Percentiles rank a stretch among this genome's conserved stretches.
Evolutionary conservation across 306 rosid genomes (phyloP).

Genomic region (Echinosophora koreensis): DNA sequence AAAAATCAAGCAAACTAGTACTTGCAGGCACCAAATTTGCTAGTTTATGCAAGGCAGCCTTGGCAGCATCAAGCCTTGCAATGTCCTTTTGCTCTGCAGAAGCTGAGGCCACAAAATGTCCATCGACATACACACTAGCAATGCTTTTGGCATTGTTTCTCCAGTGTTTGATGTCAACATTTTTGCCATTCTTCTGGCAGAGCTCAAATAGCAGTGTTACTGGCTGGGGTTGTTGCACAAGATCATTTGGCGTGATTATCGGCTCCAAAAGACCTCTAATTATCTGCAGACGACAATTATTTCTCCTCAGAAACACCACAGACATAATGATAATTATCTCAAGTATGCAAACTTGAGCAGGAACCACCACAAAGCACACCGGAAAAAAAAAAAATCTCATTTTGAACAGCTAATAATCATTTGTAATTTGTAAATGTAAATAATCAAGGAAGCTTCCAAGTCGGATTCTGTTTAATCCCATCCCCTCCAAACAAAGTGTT

Average conservation of each 20-base stretch:
- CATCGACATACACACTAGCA: conserved; percentile 66
- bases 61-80: conserved; percentile 79
- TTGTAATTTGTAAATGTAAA: neutral
- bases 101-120: conserved; percentile 59
- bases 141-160: conserved; percentile 48
- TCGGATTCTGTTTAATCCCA: neutral
- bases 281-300: conserved; percentile 51
- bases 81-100: conserved; percentile 68
- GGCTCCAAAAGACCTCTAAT: conserved; percentile 77
- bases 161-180: conserved; percentile 56
- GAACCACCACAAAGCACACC: neutral
- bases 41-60: conserved; percentile 62
- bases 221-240: conserved; percentile 71
- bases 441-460: neutral
- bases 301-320: neutral
- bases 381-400: neutral
- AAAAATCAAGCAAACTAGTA: neutral
- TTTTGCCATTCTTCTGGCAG: conserved; percentile 76
- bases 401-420: neutral
- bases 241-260: conserved; percentile 59
- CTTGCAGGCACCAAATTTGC: conserved; percentile 17
- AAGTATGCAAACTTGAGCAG: neutral
- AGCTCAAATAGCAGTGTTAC: conserved; percentile 65
- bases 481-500: neutral
- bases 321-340: neutral